Base-by-base conservation (phyloP, 345 rosid genomes). In the Excoecaria agallocha region DNA sequence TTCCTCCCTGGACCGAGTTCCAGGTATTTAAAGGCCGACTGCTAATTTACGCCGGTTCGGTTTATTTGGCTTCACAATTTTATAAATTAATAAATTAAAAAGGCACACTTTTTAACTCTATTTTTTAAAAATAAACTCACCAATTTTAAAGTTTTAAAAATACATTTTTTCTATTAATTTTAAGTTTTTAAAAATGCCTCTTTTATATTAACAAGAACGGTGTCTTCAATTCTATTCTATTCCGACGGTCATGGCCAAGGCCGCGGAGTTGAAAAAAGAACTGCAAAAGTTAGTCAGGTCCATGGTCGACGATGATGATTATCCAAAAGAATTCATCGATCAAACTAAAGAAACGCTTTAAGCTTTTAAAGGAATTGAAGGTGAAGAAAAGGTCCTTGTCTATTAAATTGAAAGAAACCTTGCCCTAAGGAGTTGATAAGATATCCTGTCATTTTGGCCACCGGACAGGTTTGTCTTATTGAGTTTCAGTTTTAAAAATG, bases 371-470 rank as follows among this genome's bases (percentile, higher is more conserved):
- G 73, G 86, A 87, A 19, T 78, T 86, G 58, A 93, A 79, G 87
- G 63, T 72, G 71, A 84, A 77, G 81, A 86, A 85, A 88, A 82
- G 74, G 61, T 84, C 97, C 22, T 75, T 83, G 61, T 90, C 95
- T 11, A 22, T 86, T 19, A 83, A 81, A 81, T 78, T 82, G 65
- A 76, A 69, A 1, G 87, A 86, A 74, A 75, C 86, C 6, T 70
- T 82, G 49, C 70, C 87, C 99, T n/a, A 88, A 86, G 12, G 97
- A 95, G 56, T 74, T 95, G 73, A 95, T 93, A 98, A 83, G 86
- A 78, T 97, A 95, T 88, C 99, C 98, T 52, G 97, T 95, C 46
- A 84, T 95, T 83, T 77, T 95, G 80, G 81, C 94, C 59, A 85
- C 99, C 22, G 99, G 98, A 12, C 92, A 82, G 98, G 99, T 95